These are phyloP conservation scores for Sporothrix mexicana DNA, from an alignment of 2,329 filamentous ascomycete genomes.

Conservation along the genomic window DNA sequence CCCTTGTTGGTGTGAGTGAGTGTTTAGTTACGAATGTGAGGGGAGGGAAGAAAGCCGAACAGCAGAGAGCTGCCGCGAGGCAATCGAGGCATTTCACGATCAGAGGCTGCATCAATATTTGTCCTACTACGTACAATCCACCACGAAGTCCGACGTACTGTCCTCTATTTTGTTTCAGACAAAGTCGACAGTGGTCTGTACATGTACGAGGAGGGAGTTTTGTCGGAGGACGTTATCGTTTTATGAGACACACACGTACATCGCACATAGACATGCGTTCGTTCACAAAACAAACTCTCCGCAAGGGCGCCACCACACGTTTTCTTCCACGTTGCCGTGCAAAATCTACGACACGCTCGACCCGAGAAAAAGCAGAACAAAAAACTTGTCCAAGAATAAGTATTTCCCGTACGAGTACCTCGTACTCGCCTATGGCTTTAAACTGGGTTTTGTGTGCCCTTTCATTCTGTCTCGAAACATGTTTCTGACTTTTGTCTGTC, in stretches of 20 bases:
- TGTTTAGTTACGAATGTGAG: neutral
- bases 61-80: constrained; percentile 1
- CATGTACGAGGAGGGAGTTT: neutral
- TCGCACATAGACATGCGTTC: no score
- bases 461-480: neutral
- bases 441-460: neutral
- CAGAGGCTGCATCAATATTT: neutral
- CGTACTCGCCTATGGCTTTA: neutral
- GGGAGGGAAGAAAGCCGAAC: neutral
- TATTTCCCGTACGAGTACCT: neutral
- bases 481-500: neutral
- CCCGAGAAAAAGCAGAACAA: no score
- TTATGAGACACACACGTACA: no score
- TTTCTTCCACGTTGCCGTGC: constrained; percentile 3
- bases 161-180: neutral
- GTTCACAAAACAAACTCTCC: neutral
- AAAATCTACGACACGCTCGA: neutral
- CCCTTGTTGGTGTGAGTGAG: neutral
- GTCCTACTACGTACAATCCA: neutral
- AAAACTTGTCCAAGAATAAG: neutral
- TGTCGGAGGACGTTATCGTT: neutral
- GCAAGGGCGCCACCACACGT: neutral
- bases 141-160: no score
- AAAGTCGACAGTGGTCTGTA: neutral
- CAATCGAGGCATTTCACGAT: neutral